These are phyloP conservation scores for Zymoseptoria passerinii DNA, from an alignment of 2,329 filamentous ascomycete genomes.

Conservation along the genomic window DNA sequence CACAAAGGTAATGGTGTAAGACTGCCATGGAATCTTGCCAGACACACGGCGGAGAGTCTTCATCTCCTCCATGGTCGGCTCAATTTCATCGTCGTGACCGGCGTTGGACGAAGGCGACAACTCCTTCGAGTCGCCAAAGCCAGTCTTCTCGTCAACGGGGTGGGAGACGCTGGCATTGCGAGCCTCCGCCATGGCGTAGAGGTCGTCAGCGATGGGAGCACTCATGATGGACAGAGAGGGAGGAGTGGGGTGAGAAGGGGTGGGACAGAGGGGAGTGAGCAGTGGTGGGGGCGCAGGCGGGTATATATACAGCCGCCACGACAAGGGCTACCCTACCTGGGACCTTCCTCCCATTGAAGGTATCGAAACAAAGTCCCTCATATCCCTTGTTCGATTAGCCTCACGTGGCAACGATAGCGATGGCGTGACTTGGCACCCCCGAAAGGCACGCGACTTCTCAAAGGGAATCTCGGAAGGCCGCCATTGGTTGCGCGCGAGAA, in stretches of 20 bases:
- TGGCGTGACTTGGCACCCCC: not conserved
- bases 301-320: not conserved
- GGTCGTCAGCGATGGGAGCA: slow-evolving; percentile 12
- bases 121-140: slow-evolving; percentile 12
- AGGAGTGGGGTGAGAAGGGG: not conserved
- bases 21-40: slow-evolving; percentile 39
- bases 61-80: slow-evolving; percentile 38
- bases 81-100: slow-evolving; percentile 21
- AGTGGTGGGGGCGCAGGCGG: not conserved
- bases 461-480: not conserved
- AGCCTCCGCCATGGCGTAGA: slow-evolving; percentile 19
- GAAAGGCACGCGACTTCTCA: not conserved
- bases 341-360: not conserved
- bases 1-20: slow-evolving; percentile 41
- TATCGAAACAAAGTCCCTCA: not conserved
- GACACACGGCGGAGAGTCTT: slow-evolving; percentile 37
- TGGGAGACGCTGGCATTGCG: slow-evolving; percentile 15
- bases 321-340: not conserved
- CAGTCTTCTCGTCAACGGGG: slow-evolving; percentile 6
- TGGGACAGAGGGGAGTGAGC: not conserved
- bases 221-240: slow-evolving; percentile 8
- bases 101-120: slow-evolving; percentile 6
- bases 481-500: slow-evolving; percentile 2
- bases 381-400: not conserved
- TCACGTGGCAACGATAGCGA: not conserved